Conservation (phyloP, 805 yeast genomes). For the Sporopachydermia lactativora region DNA sequence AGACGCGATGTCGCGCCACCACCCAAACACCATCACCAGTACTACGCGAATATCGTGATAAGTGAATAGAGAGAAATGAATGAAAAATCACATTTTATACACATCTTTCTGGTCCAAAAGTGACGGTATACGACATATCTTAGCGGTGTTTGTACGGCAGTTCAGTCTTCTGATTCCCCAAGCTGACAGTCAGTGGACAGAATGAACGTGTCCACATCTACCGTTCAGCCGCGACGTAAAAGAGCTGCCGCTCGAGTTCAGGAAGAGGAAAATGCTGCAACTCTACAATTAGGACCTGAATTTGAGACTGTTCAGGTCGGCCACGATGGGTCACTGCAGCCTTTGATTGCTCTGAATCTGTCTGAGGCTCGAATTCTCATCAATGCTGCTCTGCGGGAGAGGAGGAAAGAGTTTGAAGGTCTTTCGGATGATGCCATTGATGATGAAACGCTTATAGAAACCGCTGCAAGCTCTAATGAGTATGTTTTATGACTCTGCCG, state of each 20-base stretch:
- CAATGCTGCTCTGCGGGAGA: conserved; percentile 75
- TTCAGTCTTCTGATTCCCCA: no score
- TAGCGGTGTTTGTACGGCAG: no score
- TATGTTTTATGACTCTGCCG: not conserved
- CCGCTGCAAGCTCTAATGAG: conserved; percentile 1
- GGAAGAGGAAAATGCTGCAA: conserved; percentile 88
- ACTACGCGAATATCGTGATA: no score
- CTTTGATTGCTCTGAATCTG: conserved; percentile 70
- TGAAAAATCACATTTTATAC: no score
- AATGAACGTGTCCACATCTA: conserved; percentile 85
- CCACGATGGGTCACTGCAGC: conserved; percentile 66
- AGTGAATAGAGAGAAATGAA: no score
- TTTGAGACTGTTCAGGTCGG: conserved; percentile 70
- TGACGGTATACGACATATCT: no score
- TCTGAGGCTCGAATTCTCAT: conserved; percentile 85
- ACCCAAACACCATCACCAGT: no score
- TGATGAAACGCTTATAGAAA: conserved; percentile 10
- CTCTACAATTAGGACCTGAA: conserved; percentile 82
- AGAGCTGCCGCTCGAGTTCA: conserved; percentile 46
- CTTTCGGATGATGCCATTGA: conserved; percentile 15
- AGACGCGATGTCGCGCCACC: no score
- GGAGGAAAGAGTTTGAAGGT: conserved; percentile 41
- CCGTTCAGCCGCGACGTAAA: conserved; percentile 75
- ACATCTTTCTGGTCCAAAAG: no score
- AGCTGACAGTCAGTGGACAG: conserved; percentile 6